Evolutionary conservation across 345 rosid genomes (phyloP).

Genomic region (Reutealis trisperma): DNA sequence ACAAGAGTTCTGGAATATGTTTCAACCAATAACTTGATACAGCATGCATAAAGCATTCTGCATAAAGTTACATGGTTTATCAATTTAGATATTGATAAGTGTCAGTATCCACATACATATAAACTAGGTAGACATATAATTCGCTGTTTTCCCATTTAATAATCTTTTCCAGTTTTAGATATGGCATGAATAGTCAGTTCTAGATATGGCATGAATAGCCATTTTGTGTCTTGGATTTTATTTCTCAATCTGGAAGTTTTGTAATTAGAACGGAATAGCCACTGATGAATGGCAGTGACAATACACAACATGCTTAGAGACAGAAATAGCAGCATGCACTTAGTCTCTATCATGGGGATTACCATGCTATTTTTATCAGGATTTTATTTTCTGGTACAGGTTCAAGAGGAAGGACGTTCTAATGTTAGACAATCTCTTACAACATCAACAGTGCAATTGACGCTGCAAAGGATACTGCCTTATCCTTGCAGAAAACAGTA

Average conservation of each 20-base stretch:
- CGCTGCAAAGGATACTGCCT: conserved; percentile 69
- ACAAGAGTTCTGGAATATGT: not conserved
- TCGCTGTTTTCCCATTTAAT: not conserved
- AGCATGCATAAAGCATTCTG: not conserved
- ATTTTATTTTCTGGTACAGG: conserved; percentile 37
- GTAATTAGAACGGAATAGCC: not conserved
- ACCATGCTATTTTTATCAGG: not conserved
- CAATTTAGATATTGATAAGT: not conserved
- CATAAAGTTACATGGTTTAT: not conserved
- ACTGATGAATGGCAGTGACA: not conserved
- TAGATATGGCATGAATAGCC: not conserved
- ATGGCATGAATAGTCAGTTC: not conserved
- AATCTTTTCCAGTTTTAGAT: not conserved
- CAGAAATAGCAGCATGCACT: not conserved
- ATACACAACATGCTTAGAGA: not conserved
- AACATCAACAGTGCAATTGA: conserved; percentile 52
- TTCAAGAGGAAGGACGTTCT: conserved; percentile 73
- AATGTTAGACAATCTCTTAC: conserved; percentile 63
- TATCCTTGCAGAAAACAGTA: conserved; percentile 74
- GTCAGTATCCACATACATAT: not conserved
- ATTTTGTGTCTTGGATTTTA: not conserved
- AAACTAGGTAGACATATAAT: not conserved
- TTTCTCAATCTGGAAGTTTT: not conserved
- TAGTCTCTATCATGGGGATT: not conserved
- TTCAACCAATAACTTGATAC: not conserved